These are phyloP conservation scores for Petunia secreta DNA, from an alignment of 257 asterid genomes.

Conservation along the genomic window DNA sequence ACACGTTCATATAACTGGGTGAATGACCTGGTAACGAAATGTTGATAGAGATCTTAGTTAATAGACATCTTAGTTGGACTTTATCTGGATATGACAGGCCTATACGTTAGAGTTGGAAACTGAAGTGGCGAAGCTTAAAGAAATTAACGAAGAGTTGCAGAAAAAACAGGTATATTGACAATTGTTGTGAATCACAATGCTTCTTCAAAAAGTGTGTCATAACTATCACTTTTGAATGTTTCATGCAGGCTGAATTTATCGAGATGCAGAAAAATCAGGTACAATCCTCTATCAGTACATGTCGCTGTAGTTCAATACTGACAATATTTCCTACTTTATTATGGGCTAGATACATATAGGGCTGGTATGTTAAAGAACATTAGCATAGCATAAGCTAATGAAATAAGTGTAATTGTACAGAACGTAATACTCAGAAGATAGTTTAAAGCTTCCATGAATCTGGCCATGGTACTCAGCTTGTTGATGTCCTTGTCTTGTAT, in stretches of 20 bases:
- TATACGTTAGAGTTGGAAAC: conserved; percentile 92
- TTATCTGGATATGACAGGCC: conserved; percentile 52
- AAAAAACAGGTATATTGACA: conserved; percentile 62
- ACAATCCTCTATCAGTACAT: too few relatives aligned
- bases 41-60: background rate
- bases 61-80: background rate
- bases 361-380: background rate
- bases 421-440: too few relatives aligned
- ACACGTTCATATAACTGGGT: background rate
- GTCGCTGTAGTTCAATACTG: too few relatives aligned
- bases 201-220: background rate
- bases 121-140: conserved; percentile 79
- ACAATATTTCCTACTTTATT: background rate
- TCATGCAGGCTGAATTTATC: conserved; percentile 64
- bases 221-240: conserved; percentile 15
- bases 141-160: conserved; percentile 70
- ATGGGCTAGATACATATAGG: background rate
- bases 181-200: conserved; percentile 12
- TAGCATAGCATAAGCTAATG: too few relatives aligned
- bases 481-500: background rate
- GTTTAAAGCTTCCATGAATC: too few relatives aligned
- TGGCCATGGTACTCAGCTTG: too few relatives aligned
- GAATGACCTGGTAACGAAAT: background rate
- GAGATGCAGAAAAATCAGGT: conserved; percentile 86
- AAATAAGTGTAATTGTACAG: too few relatives aligned